Evolutionary conservation across 2,329 filamentous ascomycete species (phyloP), one percentile per base, ranked within the genome.

Genomic region (Aspergillus pseudoterreus): DNA sequence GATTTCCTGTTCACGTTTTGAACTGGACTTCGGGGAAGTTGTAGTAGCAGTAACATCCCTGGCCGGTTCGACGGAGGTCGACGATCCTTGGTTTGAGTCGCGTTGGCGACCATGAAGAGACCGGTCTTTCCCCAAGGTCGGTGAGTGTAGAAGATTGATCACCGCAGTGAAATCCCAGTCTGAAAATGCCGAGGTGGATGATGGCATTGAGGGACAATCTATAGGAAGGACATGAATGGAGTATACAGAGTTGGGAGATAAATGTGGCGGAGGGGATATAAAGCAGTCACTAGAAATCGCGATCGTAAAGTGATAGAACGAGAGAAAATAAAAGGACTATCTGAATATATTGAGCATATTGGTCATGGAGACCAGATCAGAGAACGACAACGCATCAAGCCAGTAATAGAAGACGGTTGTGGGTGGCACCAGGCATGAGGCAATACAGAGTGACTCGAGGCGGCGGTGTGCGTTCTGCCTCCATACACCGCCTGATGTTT

Each of bases 81-180:
- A 36, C 19, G 55, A 48, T 47, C 45, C 14, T 33, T 27, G 43
- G 38, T 43, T 21, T 30, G 43, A 42, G 48, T 61, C 50, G 46
- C 43, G 24, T 55, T 53, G 54, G 45, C 51, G 43, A 56, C 32
- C 33, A 30, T 45, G 27, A 38, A 27, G 27, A 38, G 60, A 51
- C 27, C 43, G 50, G 42, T 53, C 42, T 24, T 47, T 47, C 42
- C 52, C 43, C 22, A 57, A 55, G 8, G 61, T 61, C 17, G 70
- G 67, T 12, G 68, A 71, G 45, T 67, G 63, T 6, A 77, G 66
- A 44, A 78, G 68, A 55, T 71, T 66, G 56, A 75, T 71, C 56
- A 73, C 75, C 58, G 71, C 67, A 57, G 67, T 64, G 52, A 78
- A 73, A 63, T 77, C 75, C 75, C 75, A 78, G 49, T 65, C 63